Evolutionary conservation across 1,284 basidiomycete genomes (phyloP), one percentile per base, ranked within the genome.

Genomic region (Boletus hoseneyae): DNA sequence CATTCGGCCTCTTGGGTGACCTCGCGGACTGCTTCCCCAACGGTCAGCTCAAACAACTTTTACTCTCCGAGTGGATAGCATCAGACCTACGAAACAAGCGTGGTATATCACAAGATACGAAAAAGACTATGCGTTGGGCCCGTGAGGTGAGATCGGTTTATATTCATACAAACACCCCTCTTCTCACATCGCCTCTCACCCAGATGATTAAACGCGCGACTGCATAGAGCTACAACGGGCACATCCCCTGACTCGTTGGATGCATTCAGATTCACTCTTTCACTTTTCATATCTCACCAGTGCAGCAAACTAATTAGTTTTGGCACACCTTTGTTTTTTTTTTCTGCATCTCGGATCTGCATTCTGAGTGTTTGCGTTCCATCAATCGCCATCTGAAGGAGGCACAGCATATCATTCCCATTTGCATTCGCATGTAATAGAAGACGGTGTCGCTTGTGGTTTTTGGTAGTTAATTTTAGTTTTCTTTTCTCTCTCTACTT

Each of bases 1-100:
- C 82, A 5, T 85, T 90, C 55, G 94, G 94, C 33, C 77, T 97
- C 21, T 74, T 99, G 49, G 97, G 97, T 52, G 96, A 99, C 65
- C 76, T 99, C 39, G 95, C 93, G 1, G 91, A 94, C 62, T 79
- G 83, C 16, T 97, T 90, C 78, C 79, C 85, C 40, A 76, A 79
- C 54, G 87, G 87, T 30, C 80, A 93, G 61, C 80, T 97, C 66
- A 91, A 92, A 73, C 83, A 85, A 42, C 68, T 85, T 46, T 73
- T 99, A 48, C 77, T 92, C 42, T 75, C 82, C 37, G 83, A 87
- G 35, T 97, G 95, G 93, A 78, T 99, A 47, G 80, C 81, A 3
- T 74, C 76, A 16, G 87, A 93, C 56, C 76, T 99, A 62, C 80
- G 90, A 56, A 74, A 76, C 50, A 87, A 83, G 71, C 75, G 75